Evolutionary conservation across 2,329 filamentous ascomycete species (phyloP).

Genomic region (Stagonosporopsis rhizophila): DNA sequence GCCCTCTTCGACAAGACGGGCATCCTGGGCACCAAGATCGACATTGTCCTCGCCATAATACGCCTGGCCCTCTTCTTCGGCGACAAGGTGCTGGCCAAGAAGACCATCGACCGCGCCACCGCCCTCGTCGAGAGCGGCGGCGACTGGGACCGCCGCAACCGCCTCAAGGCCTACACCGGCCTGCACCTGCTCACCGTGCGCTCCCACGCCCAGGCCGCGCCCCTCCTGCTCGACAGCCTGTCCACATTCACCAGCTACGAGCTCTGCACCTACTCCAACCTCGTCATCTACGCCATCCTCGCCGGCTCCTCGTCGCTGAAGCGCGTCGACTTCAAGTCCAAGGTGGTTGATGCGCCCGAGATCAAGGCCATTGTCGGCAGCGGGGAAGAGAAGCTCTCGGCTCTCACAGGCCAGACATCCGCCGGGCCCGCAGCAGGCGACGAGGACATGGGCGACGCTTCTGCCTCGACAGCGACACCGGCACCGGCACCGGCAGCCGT

Average conservation of each 20-base stretch:
- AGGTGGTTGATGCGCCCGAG: constrained; percentile 97
- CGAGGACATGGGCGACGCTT: constrained; percentile 73
- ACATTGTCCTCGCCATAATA: constrained; percentile 94
- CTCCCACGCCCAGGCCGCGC: constrained; percentile 87
- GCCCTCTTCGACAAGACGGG: constrained; percentile 96
- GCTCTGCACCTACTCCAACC: constrained; percentile 92
- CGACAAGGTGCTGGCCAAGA: constrained; percentile 90
- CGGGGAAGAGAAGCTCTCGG: constrained; percentile 84
- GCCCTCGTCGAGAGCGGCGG: constrained; percentile 91
- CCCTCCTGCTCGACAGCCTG: constrained; percentile 92
- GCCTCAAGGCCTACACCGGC: constrained; percentile 97
- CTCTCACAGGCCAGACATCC: constrained; percentile 79
- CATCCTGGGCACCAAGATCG: constrained; percentile 95
- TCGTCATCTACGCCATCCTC: constrained; percentile 95
- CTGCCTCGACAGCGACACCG: constrained; percentile 57
- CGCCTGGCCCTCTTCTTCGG: constrained; percentile 95
- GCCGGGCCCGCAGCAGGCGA: constrained; percentile 80
- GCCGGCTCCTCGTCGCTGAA: constrained; percentile 94
- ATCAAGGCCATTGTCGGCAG: constrained; percentile 96
- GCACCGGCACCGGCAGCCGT: constrained; percentile 72
- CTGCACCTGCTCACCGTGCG: constrained; percentile 91
- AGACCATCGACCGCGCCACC: constrained; percentile 88
- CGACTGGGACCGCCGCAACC: constrained; percentile 98
- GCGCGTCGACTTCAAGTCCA: constrained; percentile 97
- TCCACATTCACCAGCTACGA: constrained; percentile 99